These are phyloP conservation scores for Debaryomyces udenii DNA, from an alignment of 1,139 yeast genomes.

Conservation along the genomic window DNA sequence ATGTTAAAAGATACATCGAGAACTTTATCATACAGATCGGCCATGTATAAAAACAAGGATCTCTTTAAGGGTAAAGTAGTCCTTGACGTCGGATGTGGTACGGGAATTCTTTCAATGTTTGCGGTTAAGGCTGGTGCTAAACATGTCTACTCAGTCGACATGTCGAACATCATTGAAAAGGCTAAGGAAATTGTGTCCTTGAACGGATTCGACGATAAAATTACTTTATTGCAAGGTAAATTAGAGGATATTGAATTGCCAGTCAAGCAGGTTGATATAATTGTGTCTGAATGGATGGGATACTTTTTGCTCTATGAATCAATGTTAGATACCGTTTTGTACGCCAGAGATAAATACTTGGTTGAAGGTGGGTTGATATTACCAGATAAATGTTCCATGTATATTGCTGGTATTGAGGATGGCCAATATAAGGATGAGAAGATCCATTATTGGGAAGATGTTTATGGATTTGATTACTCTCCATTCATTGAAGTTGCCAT, in stretches of 20 bases:
- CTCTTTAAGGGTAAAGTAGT: constrained; percentile 91
- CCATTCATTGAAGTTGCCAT: constrained; percentile 73
- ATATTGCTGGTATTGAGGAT: constrained; percentile 93
- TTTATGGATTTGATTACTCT: constrained; percentile 93
- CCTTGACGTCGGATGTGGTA: constrained; percentile 98
- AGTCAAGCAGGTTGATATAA: constrained; percentile 79
- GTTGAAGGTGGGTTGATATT: constrained; percentile 86
- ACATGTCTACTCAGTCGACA: constrained; percentile 95
- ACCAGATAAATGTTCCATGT: constrained; percentile 93
- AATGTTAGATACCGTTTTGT: constrained; percentile 94
- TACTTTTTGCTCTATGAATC: constrained; percentile 94
- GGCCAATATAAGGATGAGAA: constrained; percentile 92
- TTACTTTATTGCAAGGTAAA: constrained; percentile 89
- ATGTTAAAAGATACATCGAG: constrained; percentile 96
- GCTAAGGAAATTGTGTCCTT: constrained; percentile 82
- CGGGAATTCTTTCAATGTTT: constrained; percentile 96
- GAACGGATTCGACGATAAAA: constrained; percentile 85
- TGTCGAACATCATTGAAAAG: constrained; percentile 94
- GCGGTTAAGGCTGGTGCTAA: constrained; percentile 98
- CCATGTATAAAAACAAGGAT: constrained; percentile 88
- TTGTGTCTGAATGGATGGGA: constrained; percentile 99
- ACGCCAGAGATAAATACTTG: constrained; percentile 91
- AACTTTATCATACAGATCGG: constrained; percentile 88
- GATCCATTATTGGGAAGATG: constrained; percentile 94
- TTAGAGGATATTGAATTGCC: constrained; percentile 93